Conservation (phyloP, 1,139 yeast species). For the Blastobotrys apis region DNA sequence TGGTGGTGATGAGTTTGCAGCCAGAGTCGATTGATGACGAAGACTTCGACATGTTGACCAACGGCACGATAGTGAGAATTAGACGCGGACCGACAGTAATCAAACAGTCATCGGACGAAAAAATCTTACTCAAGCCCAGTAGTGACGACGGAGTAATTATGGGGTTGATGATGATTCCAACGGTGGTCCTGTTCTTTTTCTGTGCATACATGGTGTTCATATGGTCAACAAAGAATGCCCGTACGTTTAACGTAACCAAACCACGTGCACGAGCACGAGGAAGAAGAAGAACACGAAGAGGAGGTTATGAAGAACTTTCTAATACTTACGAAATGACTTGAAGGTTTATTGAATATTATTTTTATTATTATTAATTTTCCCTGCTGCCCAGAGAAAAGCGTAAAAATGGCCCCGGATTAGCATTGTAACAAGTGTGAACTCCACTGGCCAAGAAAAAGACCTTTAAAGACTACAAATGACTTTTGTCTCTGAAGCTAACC, state of each 20-base stretch:
- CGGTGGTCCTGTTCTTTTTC: constrained; percentile 55
- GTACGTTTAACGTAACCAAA: constrained; percentile 6
- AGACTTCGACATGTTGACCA: constrained; percentile 40
- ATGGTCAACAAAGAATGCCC: constrained; percentile 12
- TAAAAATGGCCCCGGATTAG: background rate
- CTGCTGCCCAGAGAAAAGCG: background rate
- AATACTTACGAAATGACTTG: constrained; percentile 9
- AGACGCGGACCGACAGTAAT: constrained; percentile 53
- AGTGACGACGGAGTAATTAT: constrained; percentile 66
- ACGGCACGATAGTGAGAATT: constrained; percentile 55
- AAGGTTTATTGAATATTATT: background rate
- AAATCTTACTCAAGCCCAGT: constrained; percentile 16
- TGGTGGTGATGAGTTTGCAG: constrained; percentile 60
- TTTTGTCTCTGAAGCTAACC: constrained; percentile 5
- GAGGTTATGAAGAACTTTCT: constrained; percentile 7
- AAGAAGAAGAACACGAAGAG: background rate
- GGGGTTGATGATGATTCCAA: constrained; percentile 61
- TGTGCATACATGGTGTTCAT: constrained; percentile 17
- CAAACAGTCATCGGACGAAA: constrained; percentile 52
- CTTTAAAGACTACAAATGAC: too few relatives aligned
- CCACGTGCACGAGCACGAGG: background rate
- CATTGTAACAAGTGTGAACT: too few relatives aligned
- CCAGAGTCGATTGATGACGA: constrained; percentile 64
- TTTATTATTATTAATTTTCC: too few relatives aligned
- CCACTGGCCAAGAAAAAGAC: too few relatives aligned